phyloP scores from a whole-genome alignment of 768 basidiomycete species.

The Russula sp. region DNA sequence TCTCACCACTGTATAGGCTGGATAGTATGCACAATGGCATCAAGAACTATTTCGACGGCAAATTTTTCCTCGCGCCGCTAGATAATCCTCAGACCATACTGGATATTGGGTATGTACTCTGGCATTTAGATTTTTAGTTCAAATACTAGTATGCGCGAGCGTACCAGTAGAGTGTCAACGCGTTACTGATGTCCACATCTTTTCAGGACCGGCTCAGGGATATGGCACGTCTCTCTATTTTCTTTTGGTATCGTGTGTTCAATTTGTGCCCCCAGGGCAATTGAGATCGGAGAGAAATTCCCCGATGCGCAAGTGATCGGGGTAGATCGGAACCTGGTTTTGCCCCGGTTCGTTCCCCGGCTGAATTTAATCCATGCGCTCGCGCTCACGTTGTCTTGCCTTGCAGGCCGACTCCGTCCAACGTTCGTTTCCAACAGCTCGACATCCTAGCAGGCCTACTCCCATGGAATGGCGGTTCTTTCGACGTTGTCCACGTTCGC shows the following conservation, averaged over 20 bases:
- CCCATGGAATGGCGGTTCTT: slow-evolving; percentile 23
- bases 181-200: no score
- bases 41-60: slow-evolving; percentile 22
- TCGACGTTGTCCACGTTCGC: slow-evolving; percentile 28
- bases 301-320: slow-evolving; percentile 23
- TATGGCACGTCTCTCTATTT: slow-evolving; percentile 3
- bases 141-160: background rate
- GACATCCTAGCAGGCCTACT: slow-evolving; percentile 23
- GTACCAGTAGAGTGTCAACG: background rate
- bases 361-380: no score
- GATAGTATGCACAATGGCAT: slow-evolving; percentile 26
- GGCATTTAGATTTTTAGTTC: background rate
- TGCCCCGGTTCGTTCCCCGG: slow-evolving; percentile 19
- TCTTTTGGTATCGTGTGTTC: no score
- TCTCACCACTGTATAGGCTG: slow-evolving; percentile 15
- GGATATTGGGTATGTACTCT: slow-evolving; percentile 26
- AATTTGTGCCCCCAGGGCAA: slow-evolving; percentile 22
- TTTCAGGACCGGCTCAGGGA: slow-evolving; percentile 13
- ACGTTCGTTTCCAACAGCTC: slow-evolving; percentile 24
- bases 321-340: slow-evolving; percentile 22
- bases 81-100: slow-evolving; percentile 25
- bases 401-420: slow-evolving; percentile 20
- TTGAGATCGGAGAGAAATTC: slow-evolving; percentile 23
- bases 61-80: slow-evolving; percentile 21
- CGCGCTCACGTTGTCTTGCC: background rate